Base-by-base conservation (phyloP, 495 filamentous ascomycete species). In the Penicillium macrosclerotiorum region DNA sequence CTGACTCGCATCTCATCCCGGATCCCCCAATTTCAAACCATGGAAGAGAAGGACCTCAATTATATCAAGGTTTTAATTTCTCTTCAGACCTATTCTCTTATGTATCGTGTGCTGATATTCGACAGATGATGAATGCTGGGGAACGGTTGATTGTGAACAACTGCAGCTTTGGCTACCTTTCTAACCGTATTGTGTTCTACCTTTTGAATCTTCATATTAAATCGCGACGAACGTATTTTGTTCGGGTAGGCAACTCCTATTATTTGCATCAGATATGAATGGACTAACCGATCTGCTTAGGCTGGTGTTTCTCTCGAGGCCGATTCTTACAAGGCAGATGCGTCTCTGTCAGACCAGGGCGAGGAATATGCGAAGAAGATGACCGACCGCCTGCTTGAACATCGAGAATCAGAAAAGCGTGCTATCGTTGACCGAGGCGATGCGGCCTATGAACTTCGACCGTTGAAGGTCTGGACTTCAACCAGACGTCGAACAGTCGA, bases 201-300 rank as follows among this genome's bases (percentile, higher is more conserved):
- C 78, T 99, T 29, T 85, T 96, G 49, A 99, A 99, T 61, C 79
- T 96, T 14, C 94, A 97, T 64, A 95, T 96, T 68, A 96, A 97
- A 60, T 85, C 84, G 17, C 79, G 92, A 38, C 85, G 86, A 43
- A 96, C 90, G 11, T 98, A 95, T 68, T 98, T 98, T 66, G 94
- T 84, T 27, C 79, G 93, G 79, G 88, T 65, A 73, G 71, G 54
- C 77, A 20, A 16, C 8, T 20, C 20, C 24, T 26, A 14, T 8
- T 41, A n/a, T 22, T 17, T 14, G 12, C 4, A 25, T 18, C 27
- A 25, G 14, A 19, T 8, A n/a, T 5, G n/a, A 35, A 20, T 8
- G 1, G 17, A 14, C 36, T 55, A 22, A 55, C 9, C 8, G n/a
- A 31, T 22, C 14, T 29, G 36, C 29, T 11, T 40, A 77, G 74